Evolutionary conservation across 2,329 filamentous ascomycete genomes (phyloP).

Genomic region (Phialocephala subalpina): DNA sequence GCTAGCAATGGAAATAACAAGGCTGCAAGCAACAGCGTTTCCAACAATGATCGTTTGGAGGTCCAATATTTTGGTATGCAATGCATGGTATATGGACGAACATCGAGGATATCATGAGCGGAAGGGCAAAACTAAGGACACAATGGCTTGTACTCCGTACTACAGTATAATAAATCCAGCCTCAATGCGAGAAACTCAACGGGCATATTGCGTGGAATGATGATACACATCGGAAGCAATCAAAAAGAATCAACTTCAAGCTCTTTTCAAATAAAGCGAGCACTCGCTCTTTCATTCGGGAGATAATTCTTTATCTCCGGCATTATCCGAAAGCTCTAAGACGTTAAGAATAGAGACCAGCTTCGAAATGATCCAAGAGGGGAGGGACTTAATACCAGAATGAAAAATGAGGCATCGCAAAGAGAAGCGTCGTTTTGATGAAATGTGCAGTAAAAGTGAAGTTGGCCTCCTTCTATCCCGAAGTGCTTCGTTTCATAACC

Average conservation of each 20-base stretch:
- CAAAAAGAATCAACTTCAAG: background rate
- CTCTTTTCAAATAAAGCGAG: background rate
- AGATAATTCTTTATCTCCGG: background rate
- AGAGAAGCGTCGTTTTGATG: background rate
- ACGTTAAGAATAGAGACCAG: background rate
- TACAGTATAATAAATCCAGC: no score
- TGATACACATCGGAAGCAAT: background rate
- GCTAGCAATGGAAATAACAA: no score
- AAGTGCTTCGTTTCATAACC: background rate
- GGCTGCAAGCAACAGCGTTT: no score
- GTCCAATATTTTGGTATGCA: no score
- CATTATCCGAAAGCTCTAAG: background rate
- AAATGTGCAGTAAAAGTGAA: no score
- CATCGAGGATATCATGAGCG: background rate
- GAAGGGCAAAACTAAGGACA: background rate
- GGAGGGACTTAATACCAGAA: background rate
- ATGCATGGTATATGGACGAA: no score
- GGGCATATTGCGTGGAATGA: no score
- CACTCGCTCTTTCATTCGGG: background rate
- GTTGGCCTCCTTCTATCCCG: background rate
- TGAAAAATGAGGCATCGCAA: background rate
- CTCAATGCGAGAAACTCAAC: no score
- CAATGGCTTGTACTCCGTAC: background rate
- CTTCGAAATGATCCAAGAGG: background rate
- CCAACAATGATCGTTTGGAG: no score